Percentiles rank a stretch among this genome's conserved stretches.
Evolutionary conservation across 768 basidiomycete genomes (phyloP).

Genomic region (Gloeopeniophorella convolvens): DNA sequence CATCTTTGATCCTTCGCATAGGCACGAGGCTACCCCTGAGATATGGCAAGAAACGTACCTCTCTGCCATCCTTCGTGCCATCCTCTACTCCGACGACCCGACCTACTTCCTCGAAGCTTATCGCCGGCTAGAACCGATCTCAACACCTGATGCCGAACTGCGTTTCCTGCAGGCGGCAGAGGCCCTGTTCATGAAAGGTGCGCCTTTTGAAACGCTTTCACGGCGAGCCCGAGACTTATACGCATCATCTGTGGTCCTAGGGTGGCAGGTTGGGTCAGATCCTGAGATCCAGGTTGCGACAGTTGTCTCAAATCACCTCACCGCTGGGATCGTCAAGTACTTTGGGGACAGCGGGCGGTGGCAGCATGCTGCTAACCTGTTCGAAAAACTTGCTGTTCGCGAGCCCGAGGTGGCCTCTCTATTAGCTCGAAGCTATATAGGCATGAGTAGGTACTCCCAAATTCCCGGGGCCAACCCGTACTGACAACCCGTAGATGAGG

Average conservation of each 20-base stretch:
- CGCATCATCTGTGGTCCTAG: slow-evolving; percentile 32
- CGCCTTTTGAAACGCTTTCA: slow-evolving; percentile 13
- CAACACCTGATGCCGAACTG: slow-evolving; percentile 79
- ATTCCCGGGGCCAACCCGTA: background rate
- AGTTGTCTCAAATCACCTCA: slow-evolving; percentile 92
- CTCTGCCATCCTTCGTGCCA: slow-evolving; percentile 84
- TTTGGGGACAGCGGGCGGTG: slow-evolving; percentile 89
- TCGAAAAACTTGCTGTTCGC: slow-evolving; percentile 79
- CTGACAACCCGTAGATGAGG: slow-evolving; percentile 62
- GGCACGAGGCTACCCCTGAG: slow-evolving; percentile 85
- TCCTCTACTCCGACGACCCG: slow-evolving; percentile 94
- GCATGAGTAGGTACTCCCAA: slow-evolving; percentile 74
- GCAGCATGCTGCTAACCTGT: slow-evolving; percentile 85
- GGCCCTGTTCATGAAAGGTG: slow-evolving; percentile 80
- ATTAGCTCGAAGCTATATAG: slow-evolving; percentile 85
- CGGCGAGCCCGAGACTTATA: background rate
- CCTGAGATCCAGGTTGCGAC: slow-evolving; percentile 99
- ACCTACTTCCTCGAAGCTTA: slow-evolving; percentile 89
- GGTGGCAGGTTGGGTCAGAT: slow-evolving; percentile 98
- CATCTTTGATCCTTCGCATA: slow-evolving; percentile 24
- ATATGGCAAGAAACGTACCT: slow-evolving; percentile 98
- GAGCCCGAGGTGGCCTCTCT: slow-evolving; percentile 89
- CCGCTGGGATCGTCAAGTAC: slow-evolving; percentile 92
- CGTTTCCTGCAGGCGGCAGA: slow-evolving; percentile 90
- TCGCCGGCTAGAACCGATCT: slow-evolving; percentile 93